Evolutionary conservation across 2,329 filamentous ascomycete species (phyloP), one percentile per base, ranked within the genome.

Genomic region (Exophiala xenobiotica): DNA sequence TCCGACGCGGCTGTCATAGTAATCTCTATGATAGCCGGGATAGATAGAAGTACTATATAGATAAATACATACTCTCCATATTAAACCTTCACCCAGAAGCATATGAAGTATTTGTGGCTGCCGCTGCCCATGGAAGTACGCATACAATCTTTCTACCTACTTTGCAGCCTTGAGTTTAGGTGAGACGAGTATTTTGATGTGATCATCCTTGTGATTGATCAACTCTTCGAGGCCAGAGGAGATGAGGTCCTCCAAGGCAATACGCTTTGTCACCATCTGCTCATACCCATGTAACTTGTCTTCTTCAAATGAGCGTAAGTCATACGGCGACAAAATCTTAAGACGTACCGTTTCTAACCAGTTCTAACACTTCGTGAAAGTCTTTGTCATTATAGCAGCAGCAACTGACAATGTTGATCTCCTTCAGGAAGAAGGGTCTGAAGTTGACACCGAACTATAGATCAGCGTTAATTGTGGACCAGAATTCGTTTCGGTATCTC

Each of bases 151-250:
- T 27, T 27, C 24, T 6, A 27, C 6, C 12, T 12, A 6, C 24
- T 27, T 27, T 27, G 12, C 6, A 27, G 24, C 6, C 12, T 12
- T 12, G 24, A 27, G 23, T 27, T 43, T 53, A 2, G 53, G 49
- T 8, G 54, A 51, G 9, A 68, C 65, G 31, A 70, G 44, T 26
- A 69, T 68, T 55, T 68, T 70, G 22, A 70, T 63, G 39, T 69
- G 66, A 6, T 67, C 41, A 43, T 69, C 63, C 46, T 64, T 68
- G 37, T 67, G 63, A 14, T 42, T 57, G 6, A 65, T 49, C 8
- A 70, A 57, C 46, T 65, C 62, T 8, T 67, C 61, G 39, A 68
- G 66, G 1, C 66, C 67, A 22, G 65, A 63, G 12, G 47, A 43
- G 1, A 57, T 51, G 11, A 67, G 57, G 40, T 69, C 66, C 24